Evolutionary conservation across 495 filamentous ascomycete species (phyloP), one percentile per base, ranked within the genome.

Genomic region (Stereocaulon alpinum): DNA sequence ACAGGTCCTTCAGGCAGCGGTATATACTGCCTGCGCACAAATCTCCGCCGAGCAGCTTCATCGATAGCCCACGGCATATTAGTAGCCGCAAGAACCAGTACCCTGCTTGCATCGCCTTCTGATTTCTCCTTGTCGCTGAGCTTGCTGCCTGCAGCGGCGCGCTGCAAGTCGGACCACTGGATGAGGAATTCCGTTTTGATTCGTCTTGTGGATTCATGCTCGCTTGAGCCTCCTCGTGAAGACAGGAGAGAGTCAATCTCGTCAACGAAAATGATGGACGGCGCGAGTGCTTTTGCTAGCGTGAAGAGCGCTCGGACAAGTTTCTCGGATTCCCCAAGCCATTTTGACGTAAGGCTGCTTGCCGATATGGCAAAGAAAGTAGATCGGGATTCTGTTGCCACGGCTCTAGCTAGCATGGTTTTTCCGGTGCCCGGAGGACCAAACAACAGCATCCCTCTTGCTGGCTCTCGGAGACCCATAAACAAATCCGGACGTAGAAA

Each of bases 151-250:
- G 92, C 94, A 1, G 94, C 93, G 7, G 93, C 93, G 56, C 88
- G 83, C 62, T 93, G 88, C 7, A 99, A 74, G 70, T 96, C 91
- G 49, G 86, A 90, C 93, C 93, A 99, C 67, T 96, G 92, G 45
- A 99, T 96, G 55, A 99, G 70, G 60, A 99, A 99, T 66, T 99
- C 93, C 0, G 93, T 99, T 73, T 99, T 97, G 65, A 96, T 95
- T 29, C 94, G 80, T 42, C 92, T 79, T 9, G 91, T 95, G 6
- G 94, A 87, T 72, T 99, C 93, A 67, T 97, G 86, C 65, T 99
- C 93, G 6, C 89, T 84, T 3, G 80, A 82, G 0, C 89, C 89
- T 9, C 85, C 86, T 24, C 93, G 82, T 3, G 91, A 81, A 0
- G 89, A 94, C 1, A 99, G 78, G 6, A 99, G 73, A 1, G 93